Conservation (phyloP, 2,329 filamentous ascomycete genomes). For the Penicillium sp. region DNA sequence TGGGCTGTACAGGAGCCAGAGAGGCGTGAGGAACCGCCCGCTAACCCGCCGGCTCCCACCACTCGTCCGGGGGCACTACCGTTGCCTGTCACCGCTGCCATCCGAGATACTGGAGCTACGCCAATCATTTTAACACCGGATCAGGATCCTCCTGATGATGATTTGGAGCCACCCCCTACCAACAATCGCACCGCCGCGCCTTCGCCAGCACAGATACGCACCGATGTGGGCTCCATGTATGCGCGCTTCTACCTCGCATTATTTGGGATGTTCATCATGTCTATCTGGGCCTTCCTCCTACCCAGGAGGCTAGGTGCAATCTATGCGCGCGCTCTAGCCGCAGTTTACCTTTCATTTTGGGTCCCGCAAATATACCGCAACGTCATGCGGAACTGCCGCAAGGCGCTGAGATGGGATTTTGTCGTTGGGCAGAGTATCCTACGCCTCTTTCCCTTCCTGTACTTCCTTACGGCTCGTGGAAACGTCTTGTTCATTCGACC, state of each 20-base stretch:
- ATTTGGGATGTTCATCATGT: constrained; percentile 59
- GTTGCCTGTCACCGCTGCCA: constrained; percentile 53
- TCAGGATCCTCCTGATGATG: constrained; percentile 53
- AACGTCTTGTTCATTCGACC: constrained; percentile 80
- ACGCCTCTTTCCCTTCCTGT: constrained; percentile 76
- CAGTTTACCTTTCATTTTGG: constrained; percentile 88
- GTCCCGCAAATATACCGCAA: constrained; percentile 90
- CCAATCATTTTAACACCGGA: constrained; percentile 62
- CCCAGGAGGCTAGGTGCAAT: constrained; percentile 53
- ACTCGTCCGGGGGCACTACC: constrained; percentile 46
- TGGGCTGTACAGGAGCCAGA: constrained; percentile 61
- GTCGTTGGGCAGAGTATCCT: constrained; percentile 79
- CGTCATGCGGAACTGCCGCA: constrained; percentile 83
- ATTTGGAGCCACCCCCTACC: constrained; percentile 33
- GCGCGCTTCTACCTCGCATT: constrained; percentile 63
- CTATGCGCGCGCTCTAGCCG: constrained; percentile 64
- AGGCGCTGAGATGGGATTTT: constrained; percentile 89
- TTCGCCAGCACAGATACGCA: constrained; percentile 38
- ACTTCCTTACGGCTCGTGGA: constrained; percentile 75
- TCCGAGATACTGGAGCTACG: constrained; percentile 51
- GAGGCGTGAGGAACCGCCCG: constrained; percentile 37
- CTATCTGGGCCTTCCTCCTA: constrained; percentile 60
- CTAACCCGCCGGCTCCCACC: constrained; percentile 27
- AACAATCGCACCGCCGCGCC: constrained; percentile 38
- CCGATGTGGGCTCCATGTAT: constrained; percentile 61